A percentile compares a stretch with the other conserved stretches of the same genome.
phyloP scores from a whole-genome alignment of 139 green algal species.

The Bryopsis sp. region DNA sequence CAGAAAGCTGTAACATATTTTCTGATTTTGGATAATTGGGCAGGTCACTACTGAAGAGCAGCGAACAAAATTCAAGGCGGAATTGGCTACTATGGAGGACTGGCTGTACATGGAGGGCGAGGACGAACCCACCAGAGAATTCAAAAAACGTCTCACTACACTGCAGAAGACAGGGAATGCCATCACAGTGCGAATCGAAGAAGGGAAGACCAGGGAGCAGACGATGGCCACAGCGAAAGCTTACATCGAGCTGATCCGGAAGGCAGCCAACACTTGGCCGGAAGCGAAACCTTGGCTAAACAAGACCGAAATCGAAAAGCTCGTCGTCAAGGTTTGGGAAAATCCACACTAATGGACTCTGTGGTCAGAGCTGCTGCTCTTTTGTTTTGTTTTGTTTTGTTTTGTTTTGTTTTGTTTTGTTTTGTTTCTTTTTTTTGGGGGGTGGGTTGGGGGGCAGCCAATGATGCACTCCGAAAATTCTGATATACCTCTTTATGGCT shows the following conservation, averaged over 20 bases:
- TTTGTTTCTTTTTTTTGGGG: constrained; percentile 18
- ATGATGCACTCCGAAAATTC: constrained; percentile 11
- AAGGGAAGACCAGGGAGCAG: constrained; percentile 37
- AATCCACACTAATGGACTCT: not conserved
- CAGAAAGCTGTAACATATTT: not conserved
- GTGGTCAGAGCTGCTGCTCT: not conserved
- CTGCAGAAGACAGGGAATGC: constrained; percentile 33
- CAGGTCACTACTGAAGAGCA: constrained; percentile 68
- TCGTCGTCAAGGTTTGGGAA: constrained; percentile 40
- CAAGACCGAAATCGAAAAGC: constrained; percentile 40
- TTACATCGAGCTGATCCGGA: constrained; percentile 38
- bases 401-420: not conserved
- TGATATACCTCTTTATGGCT: not conserved
- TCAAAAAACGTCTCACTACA: constrained; percentile 20
- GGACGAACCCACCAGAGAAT: constrained; percentile 22
- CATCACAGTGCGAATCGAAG: constrained; percentile 30
- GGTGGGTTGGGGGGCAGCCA: no score
- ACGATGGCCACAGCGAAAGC: constrained; percentile 34
- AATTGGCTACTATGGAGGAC: constrained; percentile 74
- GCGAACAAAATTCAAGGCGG: constrained; percentile 41
- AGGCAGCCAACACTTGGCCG: constrained; percentile 45
- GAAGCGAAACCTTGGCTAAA: constrained; percentile 81
- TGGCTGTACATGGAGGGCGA: constrained; percentile 92
- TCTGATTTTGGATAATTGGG: constrained; percentile 14
- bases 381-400: not conserved